A percentile compares a stretch with the other conserved stretches of the same genome.
Conservation (phyloP, 257 asterid genomes). For the Solanum chiquidenum region DNA sequence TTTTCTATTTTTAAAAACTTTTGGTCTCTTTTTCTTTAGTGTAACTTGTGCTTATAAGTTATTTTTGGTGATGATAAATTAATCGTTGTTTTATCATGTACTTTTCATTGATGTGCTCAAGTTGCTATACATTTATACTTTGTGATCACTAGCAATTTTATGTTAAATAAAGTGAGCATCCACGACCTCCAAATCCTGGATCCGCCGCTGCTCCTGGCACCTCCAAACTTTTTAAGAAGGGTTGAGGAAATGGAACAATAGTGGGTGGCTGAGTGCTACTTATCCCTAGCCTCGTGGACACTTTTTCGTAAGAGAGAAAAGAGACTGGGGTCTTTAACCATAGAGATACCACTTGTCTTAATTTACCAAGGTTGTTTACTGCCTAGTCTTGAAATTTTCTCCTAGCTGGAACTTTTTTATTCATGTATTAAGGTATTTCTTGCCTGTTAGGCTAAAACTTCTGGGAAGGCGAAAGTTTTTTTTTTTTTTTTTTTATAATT, state of each 20-base stretch:
- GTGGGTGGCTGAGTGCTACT: neutral
- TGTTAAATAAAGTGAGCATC: neutral
- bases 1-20: neutral
- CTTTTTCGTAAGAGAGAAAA: neutral
- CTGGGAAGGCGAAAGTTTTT: neutral
- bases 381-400: neutral
- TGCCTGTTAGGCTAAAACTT: neutral
- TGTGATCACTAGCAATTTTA: neutral
- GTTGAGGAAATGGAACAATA: neutral
- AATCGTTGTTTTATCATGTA: neutral
- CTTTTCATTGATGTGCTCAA: neutral
- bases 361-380: neutral
- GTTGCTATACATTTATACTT: neutral
- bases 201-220: neutral
- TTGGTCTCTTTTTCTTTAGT: neutral
- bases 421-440: neutral
- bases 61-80: neutral
- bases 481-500: neutral
- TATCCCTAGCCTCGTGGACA: neutral
- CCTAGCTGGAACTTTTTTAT: neutral
- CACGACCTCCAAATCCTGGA: neutral
- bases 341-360: neutral
- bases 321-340: neutral
- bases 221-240: neutral
- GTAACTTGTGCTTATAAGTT: neutral